A percentile compares a stretch with the other conserved stretches of the same genome.
These are phyloP conservation scores for Achaetomiella virescens DNA, from an alignment of 495 filamentous ascomycete genomes.

Conservation along the genomic window DNA sequence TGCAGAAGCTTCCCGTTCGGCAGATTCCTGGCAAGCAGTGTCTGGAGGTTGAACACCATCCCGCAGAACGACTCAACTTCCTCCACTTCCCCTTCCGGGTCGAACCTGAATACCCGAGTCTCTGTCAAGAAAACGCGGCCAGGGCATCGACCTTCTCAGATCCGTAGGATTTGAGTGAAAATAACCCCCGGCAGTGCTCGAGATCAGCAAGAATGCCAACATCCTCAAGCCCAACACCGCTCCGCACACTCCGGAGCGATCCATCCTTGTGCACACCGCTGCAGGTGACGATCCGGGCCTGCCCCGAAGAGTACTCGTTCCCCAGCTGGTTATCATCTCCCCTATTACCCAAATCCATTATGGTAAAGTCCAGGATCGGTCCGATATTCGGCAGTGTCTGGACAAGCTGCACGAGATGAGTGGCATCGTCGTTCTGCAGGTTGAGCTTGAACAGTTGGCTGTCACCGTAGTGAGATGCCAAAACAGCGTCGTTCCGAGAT, in stretches of 20 bases:
- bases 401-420: conserved; percentile 53
- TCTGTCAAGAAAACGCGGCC: conserved; percentile 77
- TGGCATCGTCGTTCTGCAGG: conserved; percentile 18
- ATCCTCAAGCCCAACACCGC: conserved; percentile 90
- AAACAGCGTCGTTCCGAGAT: conserved; percentile 70
- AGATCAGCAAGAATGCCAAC: conserved; percentile 76
- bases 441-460: conserved; percentile 71
- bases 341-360: conserved; percentile 90
- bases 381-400: conserved; percentile 82
- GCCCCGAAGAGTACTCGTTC: conserved; percentile 88
- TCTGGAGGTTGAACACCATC: conserved; percentile 61
- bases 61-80: conserved; percentile 71
- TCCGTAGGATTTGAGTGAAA: conserved; percentile 45
- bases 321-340: conserved; percentile 63
- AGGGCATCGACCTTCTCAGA: conserved; percentile 56
- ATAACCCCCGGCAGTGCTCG: conserved; percentile 63
- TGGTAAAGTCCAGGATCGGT: conserved; percentile 83
- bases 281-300: conserved; percentile 87
- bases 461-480: conserved; percentile 89
- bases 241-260: conserved; percentile 78
- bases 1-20: conserved; percentile 62
- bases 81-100: conserved; percentile 69
- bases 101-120: conserved; percentile 77
- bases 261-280: conserved; percentile 85
- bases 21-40: conserved; percentile 64